phyloP scores from a whole-genome alignment of 2,329 filamentous ascomycete species.

The Aspergillus cejpii region DNA sequence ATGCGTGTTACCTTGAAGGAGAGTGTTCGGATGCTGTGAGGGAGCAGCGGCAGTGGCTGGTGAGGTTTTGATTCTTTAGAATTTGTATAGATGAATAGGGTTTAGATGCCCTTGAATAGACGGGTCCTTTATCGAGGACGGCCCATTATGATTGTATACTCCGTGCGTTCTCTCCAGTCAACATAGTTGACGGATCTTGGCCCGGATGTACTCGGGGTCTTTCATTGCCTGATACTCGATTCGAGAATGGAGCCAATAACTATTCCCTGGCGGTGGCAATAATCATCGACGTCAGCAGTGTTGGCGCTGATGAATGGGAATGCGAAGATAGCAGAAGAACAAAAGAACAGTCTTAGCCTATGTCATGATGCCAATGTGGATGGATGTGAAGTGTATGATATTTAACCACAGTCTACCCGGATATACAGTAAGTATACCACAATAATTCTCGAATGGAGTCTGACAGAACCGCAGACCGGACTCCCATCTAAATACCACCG shows the following conservation, averaged over 20 bases:
- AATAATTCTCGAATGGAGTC: too few species aligned
- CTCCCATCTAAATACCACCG: too few species aligned
- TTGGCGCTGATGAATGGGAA: constrained; percentile 1
- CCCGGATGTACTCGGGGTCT: too few species aligned
- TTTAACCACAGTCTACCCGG: too few species aligned
- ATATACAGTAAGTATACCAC: too few species aligned
- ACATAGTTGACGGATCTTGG: too few species aligned
- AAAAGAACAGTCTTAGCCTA: constrained; percentile 2
- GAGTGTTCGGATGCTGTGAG: constrained; percentile 25
- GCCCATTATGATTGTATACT: too few species aligned
- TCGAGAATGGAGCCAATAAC: neutral
- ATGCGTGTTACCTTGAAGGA: constrained; percentile 40
- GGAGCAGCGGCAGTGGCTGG: constrained; percentile 31
- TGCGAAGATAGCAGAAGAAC: too few species aligned
- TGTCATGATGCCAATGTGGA: neutral
- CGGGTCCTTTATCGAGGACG: too few species aligned
- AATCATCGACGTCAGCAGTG: constrained; percentile 20
- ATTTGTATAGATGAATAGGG: neutral
- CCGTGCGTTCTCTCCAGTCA: too few species aligned
- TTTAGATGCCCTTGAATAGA: too few species aligned
- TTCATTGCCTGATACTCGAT: neutral
- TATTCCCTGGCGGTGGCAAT: constrained; percentile 5
- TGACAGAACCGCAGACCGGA: too few species aligned
- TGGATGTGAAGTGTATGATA: neutral
- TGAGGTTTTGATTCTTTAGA: constrained; percentile 20